Conservation (phyloP, 1,139 yeast species). For the Nakaseomyces nivariensis region DNA sequence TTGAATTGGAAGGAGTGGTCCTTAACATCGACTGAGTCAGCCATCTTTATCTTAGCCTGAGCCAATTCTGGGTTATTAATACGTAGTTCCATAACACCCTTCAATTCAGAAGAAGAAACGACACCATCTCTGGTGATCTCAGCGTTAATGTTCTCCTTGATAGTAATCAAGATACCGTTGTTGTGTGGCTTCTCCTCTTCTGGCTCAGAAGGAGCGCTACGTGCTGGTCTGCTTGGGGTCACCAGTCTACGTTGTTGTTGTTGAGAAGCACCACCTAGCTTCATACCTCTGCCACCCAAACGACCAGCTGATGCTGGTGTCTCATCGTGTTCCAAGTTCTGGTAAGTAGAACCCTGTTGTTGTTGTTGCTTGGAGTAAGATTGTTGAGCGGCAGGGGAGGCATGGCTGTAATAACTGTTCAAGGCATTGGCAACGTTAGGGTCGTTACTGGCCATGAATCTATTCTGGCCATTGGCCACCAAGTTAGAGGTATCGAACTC, state of each 20-base stretch:
- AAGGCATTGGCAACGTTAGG: slow-evolving; percentile 28
- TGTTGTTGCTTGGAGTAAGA: slow-evolving; percentile 21
- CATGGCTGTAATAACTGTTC: slow-evolving; percentile 31
- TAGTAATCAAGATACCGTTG: slow-evolving; percentile 68
- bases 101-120: slow-evolving; percentile 61
- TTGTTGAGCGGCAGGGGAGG: slow-evolving; percentile 30
- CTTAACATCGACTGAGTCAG: slow-evolving; percentile 30
- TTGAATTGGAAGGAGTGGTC: slow-evolving; percentile 53
- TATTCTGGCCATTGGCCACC: slow-evolving; percentile 13
- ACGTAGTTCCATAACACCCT: slow-evolving; percentile 86
- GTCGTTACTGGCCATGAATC: slow-evolving; percentile 22
- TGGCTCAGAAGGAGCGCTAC: slow-evolving; percentile 16
- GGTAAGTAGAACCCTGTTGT: slow-evolving; percentile 5
- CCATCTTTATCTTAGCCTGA: slow-evolving; percentile 51
- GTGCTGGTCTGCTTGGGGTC: slow-evolving; percentile 14
- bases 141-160: slow-evolving; percentile 72
- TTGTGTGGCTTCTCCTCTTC: slow-evolving; percentile 31
- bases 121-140: slow-evolving; percentile 80
- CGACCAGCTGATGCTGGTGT: neutral
- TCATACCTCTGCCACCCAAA: slow-evolving; percentile 21
- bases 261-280: slow-evolving; percentile 18
- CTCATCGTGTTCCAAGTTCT: slow-evolving; percentile 2
- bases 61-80: slow-evolving; percentile 65
- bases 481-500: slow-evolving; percentile 8
- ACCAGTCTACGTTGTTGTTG: slow-evolving; percentile 8